phyloP scores from a whole-genome alignment of 345 rosid species.

The Populus nigra region DNA sequence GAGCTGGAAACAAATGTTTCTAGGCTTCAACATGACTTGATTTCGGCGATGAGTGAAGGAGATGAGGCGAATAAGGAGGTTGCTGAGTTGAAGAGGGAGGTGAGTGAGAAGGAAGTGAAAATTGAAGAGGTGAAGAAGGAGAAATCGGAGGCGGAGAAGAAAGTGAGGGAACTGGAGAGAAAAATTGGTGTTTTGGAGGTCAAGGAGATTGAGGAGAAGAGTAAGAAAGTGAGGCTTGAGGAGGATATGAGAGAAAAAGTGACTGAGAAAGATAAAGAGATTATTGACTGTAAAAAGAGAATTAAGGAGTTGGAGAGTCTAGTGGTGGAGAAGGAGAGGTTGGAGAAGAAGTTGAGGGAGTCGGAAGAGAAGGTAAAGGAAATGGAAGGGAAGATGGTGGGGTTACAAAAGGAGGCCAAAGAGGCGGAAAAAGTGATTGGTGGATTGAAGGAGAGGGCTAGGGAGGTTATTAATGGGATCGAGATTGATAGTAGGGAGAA shows the following conservation, averaged over 20 bases:
- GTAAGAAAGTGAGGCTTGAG: conserved; percentile 56
- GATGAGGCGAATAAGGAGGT: conserved; percentile 49
- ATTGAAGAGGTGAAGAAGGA: conserved; percentile 49
- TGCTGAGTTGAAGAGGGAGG: conserved; percentile 7
- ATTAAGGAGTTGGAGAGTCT: conserved; percentile 41
- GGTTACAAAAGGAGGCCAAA: conserved; percentile 42
- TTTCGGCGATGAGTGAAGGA: conserved; percentile 41
- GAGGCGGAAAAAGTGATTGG: conserved; percentile 35
- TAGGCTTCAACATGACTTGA: conserved; percentile 64
- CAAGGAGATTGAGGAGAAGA: conserved; percentile 61
- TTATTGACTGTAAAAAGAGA: conserved; percentile 39
- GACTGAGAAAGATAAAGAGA: conserved; percentile 51
- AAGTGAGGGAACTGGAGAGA: conserved; percentile 66
- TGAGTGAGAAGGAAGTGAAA: conserved; percentile 35
- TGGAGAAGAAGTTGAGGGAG: conserved; percentile 32
- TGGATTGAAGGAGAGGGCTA: conserved; percentile 41
- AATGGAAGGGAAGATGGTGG: conserved; percentile 32
- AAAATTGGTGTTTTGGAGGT: conserved; percentile 54
- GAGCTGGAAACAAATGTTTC: conserved; percentile 62
- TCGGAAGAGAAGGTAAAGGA: conserved; percentile 38
- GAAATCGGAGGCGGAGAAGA: conserved; percentile 56
- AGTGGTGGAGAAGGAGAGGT: conserved; percentile 24
- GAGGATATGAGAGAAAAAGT: conserved; percentile 54
- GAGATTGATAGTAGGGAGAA: conserved; percentile 14
- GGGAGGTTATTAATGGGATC: conserved; percentile 37